A percentile compares a stretch with the other conserved stretches of the same genome.
Conservation (phyloP, 2,329 filamentous ascomycete genomes). For the Bertia moriformis region DNA sequence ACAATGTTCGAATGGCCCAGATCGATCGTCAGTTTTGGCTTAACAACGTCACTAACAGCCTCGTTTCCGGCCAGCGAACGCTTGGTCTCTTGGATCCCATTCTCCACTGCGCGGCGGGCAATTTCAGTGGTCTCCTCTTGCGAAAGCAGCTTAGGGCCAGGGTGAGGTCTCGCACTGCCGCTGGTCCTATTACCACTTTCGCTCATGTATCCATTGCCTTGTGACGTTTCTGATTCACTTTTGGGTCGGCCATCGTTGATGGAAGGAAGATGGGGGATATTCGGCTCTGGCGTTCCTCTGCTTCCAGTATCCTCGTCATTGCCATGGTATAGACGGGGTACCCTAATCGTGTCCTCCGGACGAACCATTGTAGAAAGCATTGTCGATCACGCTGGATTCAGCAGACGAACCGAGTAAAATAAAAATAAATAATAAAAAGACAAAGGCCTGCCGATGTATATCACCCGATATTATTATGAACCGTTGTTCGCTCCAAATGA, state of each 20-base stretch:
- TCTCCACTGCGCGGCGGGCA: not conserved
- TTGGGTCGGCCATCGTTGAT: no score
- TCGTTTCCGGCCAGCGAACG: not conserved
- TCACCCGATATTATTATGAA: no score
- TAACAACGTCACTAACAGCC: not conserved
- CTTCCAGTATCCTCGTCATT: not conserved
- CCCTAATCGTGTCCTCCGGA: not conserved
- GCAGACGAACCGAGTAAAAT: no score
- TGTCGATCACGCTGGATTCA: no score
- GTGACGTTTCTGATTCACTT: no score
- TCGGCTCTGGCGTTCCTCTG: not conserved
- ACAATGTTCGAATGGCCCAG: slow-evolving; percentile 1
- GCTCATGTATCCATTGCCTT: not conserved
- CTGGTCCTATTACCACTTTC: not conserved
- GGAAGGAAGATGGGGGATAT: not conserved
- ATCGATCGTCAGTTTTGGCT: slow-evolving; percentile 1
- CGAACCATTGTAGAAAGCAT: not conserved
- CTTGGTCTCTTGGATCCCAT: not conserved
- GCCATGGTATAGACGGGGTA: not conserved
- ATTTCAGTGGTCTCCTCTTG: not conserved
- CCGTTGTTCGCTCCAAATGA: no score
- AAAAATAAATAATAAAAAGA: no score
- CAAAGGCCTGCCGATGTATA: no score
- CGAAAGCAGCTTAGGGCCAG: not conserved
- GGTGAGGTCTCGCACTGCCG: not conserved